Conservation (phyloP, 306 rosid species). For the Quercus gilva region DNA sequence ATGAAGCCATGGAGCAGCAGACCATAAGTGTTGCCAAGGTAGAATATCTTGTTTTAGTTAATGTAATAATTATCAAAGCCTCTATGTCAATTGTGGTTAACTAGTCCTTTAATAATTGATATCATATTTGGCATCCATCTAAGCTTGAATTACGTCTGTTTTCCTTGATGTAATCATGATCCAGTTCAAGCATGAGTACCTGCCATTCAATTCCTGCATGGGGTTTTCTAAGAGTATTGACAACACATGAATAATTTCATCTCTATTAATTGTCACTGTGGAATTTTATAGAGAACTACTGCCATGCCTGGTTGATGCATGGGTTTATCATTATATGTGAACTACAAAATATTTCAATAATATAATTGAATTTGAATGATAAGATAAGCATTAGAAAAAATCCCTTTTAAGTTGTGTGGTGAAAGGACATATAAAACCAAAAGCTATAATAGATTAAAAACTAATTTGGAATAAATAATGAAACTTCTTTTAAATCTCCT, state of each 20-base stretch:
- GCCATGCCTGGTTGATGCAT: too few species aligned
- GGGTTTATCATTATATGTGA: too few species aligned
- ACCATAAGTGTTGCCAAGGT: slow-evolving; percentile 99
- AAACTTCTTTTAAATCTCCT: too few species aligned
- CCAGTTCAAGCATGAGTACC: not conserved
- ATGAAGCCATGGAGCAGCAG: slow-evolving; percentile 99
- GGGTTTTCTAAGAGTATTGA: not conserved
- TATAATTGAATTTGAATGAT: too few species aligned
- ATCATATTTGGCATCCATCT: not conserved
- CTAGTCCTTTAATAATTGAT: not conserved
- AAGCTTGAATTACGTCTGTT: not conserved
- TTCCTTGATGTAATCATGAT: not conserved
- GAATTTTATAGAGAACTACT: not conserved
- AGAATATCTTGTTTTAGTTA: slow-evolving; percentile 20
- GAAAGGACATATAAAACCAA: too few species aligned
- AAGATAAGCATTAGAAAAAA: too few species aligned
- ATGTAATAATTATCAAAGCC: not conserved
- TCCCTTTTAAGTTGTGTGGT: too few species aligned
- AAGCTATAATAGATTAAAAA: too few species aligned
- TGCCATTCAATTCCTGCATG: not conserved
- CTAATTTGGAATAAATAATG: too few species aligned
- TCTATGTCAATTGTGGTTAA: not conserved
- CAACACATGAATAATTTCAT: not conserved
- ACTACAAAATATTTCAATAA: too few species aligned
- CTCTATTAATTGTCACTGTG: not conserved